phyloP scores from a whole-genome alignment of 2,329 filamentous ascomycete genomes.

The Nemania abortiva region DNA sequence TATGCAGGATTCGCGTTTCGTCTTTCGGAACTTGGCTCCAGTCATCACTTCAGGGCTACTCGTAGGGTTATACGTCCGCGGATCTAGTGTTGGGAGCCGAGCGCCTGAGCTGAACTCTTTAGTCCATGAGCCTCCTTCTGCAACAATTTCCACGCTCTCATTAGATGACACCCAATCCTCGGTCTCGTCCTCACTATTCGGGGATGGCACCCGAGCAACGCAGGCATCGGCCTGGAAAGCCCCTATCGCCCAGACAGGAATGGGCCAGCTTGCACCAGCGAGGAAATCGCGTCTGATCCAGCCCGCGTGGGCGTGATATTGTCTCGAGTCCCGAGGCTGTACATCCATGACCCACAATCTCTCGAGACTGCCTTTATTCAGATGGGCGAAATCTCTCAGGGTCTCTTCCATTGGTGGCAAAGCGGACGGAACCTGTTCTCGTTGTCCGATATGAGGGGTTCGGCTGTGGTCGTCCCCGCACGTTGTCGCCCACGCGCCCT shows the following conservation, averaged over 20 bases:
- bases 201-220: constrained; percentile 29
- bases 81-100: constrained; percentile 21
- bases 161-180: constrained; percentile 30
- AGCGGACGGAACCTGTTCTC: constrained; percentile 29
- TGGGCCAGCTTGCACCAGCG: constrained; percentile 30
- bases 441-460: too few relatives aligned
- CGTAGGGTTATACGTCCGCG: background rate
- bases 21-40: background rate
- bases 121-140: constrained; percentile 30
- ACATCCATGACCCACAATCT: constrained; percentile 33
- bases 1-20: background rate
- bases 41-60: background rate
- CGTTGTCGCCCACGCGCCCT: constrained; percentile 18
- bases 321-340: background rate
- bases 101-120: constrained; percentile 19
- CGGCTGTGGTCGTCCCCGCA: background rate
- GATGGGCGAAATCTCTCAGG: constrained; percentile 25
- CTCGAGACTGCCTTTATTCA: constrained; percentile 27
- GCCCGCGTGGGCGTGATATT: constrained; percentile 21
- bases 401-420: constrained; percentile 20
- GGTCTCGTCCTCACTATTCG: background rate
- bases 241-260: constrained; percentile 30
- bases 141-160: constrained; percentile 21
- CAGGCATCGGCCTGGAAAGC: background rate
- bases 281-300: constrained; percentile 40